Evolutionary conservation across 2,329 filamentous ascomycete species (phyloP).

Genomic region (Chalaropsis thielavioides): DNA sequence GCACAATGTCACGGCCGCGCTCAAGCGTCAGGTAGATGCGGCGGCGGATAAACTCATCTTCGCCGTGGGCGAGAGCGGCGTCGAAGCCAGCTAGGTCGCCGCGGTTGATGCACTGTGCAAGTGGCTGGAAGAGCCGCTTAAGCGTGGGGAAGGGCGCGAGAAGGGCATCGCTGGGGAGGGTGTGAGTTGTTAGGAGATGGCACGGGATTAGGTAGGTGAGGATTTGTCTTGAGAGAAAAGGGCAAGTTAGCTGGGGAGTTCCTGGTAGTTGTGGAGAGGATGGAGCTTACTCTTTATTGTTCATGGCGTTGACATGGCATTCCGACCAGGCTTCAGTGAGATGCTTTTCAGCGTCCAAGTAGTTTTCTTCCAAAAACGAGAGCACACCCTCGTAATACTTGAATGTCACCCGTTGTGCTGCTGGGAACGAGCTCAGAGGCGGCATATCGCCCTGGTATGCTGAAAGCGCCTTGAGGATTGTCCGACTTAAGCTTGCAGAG

Average conservation of each 20-base stretch:
- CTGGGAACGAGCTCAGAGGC: constrained; percentile 62
- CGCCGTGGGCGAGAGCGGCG: constrained; percentile 59
- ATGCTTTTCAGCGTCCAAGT: constrained; percentile 65
- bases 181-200: constrained; percentile 75
- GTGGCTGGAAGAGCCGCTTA: constrained; percentile 61
- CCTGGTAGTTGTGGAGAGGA: constrained; percentile 19
- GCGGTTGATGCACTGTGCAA: constrained; percentile 63
- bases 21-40: constrained; percentile 93
- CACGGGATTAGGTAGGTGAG: constrained; percentile 91
- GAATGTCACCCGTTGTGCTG: constrained; percentile 84
- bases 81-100: constrained; percentile 80
- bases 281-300: constrained; percentile 62
- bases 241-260: neutral
- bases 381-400: constrained; percentile 92
- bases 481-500: constrained; percentile 75
- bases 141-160: constrained; percentile 63
- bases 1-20: constrained; percentile 74
- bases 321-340: constrained; percentile 68
- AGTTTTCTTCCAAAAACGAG: constrained; percentile 90
- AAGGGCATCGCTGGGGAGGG: constrained; percentile 58
- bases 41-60: constrained; percentile 84
- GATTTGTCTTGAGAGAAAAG: constrained; percentile 38
- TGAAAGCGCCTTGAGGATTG: constrained; percentile 69
- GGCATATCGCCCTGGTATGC: constrained; percentile 73
- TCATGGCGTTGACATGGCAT: constrained; percentile 54